Percentiles rank a stretch among this genome's conserved stretches.
phyloP scores from a whole-genome alignment of 345 rosid species.

The Populus tremula region DNA sequence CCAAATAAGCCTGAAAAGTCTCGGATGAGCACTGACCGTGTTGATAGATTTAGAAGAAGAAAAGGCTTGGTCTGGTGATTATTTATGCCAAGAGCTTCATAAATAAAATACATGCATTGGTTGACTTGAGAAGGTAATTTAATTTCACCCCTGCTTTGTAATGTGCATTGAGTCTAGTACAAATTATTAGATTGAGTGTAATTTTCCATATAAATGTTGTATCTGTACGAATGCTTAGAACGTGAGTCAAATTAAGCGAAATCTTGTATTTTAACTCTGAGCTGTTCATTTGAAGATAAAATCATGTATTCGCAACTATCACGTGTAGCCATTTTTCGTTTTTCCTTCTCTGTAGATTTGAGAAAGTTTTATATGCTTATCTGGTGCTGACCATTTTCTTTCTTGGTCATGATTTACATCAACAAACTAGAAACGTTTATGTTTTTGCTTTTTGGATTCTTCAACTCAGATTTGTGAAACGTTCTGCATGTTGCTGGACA shows the following conservation, averaged over 20 bases:
- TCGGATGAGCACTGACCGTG: constrained; percentile 85
- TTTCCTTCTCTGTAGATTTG: neutral
- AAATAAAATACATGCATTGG: constrained; percentile 25
- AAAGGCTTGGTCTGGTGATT: constrained; percentile 75
- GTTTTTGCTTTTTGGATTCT: no score
- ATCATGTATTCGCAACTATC: neutral
- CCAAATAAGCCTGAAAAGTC: constrained; percentile 83
- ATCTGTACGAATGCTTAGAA: constrained; percentile 31
- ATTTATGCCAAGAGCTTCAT: constrained; percentile 26
- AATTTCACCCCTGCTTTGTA: constrained; percentile 15
- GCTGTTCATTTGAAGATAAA: constrained; percentile 6
- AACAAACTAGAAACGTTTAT: no score
- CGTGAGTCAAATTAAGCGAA: constrained; percentile 15
- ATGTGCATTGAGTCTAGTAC: constrained; percentile 17
- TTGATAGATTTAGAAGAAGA: constrained; percentile 71
- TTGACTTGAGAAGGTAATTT: constrained; percentile 26
- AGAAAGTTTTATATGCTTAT: neutral
- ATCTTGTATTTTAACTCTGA: constrained; percentile 9
- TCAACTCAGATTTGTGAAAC: no score
- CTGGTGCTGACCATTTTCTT: no score
- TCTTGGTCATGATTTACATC: no score
- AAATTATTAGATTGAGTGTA: constrained; percentile 26
- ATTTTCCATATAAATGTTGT: constrained; percentile 22
- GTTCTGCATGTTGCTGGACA: no score
- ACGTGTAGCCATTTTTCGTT: neutral